These are phyloP conservation scores for Flaveria trinervia DNA, from an alignment of 129 eudicot genomes.

Conservation along the genomic window DNA sequence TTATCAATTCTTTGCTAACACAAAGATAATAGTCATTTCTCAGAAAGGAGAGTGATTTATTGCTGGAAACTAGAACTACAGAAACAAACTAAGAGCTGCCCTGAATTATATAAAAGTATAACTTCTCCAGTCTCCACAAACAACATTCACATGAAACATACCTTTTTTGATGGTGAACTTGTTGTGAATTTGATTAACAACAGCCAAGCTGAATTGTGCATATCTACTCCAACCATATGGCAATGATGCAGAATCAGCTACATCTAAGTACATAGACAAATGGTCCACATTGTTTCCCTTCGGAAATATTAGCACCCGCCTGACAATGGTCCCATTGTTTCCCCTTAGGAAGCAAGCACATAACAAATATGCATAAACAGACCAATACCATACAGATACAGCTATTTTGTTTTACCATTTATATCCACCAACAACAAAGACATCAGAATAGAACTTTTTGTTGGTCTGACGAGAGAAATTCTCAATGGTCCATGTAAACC, in stretches of 20 bases:
- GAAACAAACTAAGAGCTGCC: neutral
- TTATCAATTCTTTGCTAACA: constrained; percentile 6
- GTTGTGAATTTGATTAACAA: constrained; percentile 72
- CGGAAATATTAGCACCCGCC: constrained; percentile 78
- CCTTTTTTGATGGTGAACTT: constrained; percentile 79
- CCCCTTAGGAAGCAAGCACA: constrained; percentile 1
- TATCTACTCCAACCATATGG: constrained; percentile 98
- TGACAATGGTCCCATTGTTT: neutral
- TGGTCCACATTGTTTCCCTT: constrained; percentile 95
- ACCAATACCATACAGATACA: constrained; percentile 2
- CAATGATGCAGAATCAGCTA: constrained; percentile 77
- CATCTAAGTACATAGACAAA: constrained; percentile 90
- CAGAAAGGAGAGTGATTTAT: neutral
- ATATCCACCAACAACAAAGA: constrained; percentile 70
- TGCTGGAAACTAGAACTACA: neutral
- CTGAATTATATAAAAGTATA: neutral
- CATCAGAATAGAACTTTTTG: constrained; percentile 84
- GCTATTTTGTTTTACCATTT: constrained; percentile 60
- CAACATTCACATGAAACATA: constrained; percentile 28
- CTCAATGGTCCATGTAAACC: constrained; percentile 84
- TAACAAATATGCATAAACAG: neutral
- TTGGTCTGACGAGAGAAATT: constrained; percentile 61
- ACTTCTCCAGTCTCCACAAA: constrained; percentile 16
- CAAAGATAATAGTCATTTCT: constrained; percentile 1
- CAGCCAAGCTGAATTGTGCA: constrained; percentile 91